These are phyloP conservation scores for Litsea cubeba DNA, from an alignment of 164 flowering plant species.

Conservation along the genomic window DNA sequence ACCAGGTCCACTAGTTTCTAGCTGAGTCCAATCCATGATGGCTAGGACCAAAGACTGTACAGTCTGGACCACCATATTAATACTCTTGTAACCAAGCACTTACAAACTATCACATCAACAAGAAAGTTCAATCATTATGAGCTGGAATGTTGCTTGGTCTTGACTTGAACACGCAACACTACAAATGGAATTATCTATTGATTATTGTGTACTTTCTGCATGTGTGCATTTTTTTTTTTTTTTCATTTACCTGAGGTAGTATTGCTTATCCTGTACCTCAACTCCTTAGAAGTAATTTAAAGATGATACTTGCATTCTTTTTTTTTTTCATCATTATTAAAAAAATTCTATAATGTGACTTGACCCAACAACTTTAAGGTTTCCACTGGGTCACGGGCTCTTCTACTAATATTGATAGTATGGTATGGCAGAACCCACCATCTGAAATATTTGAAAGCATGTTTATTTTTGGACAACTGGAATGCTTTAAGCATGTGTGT, in stretches of 20 bases:
- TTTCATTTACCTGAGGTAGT: neutral
- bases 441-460: too few species aligned
- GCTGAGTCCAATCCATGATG: neutral
- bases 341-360: too few species aligned
- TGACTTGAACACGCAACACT: neutral
- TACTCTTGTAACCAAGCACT: neutral
- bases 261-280: neutral
- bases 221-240: too few species aligned
- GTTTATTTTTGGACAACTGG: neutral
- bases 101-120: too few species aligned
- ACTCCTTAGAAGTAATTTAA: neutral
- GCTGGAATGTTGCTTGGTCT: neutral
- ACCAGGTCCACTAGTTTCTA: neutral
- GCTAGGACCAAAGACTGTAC: neutral
- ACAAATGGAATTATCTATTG: neutral
- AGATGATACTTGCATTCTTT: neutral
- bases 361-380: too few species aligned
- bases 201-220: neutral
- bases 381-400: neutral
- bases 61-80: neutral
- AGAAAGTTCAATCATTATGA: neutral
- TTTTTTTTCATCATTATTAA: too few species aligned
- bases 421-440: neutral
- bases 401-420: neutral
- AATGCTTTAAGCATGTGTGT: neutral